Base-by-base conservation (phyloP, 2,329 filamentous ascomycete genomes). In the Curvularia spicifera region DNA sequence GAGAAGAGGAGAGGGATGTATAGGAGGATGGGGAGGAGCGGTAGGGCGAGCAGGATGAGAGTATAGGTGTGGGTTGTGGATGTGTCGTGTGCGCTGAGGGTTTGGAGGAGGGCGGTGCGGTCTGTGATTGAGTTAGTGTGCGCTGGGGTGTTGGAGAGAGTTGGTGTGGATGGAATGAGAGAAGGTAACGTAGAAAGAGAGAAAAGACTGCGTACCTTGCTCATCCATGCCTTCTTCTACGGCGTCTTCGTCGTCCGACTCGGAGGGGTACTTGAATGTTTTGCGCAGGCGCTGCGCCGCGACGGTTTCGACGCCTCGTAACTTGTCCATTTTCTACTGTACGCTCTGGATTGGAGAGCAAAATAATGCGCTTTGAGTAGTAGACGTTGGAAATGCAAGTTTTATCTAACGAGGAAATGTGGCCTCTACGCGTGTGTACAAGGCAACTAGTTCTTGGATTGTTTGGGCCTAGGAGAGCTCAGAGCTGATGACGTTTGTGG, bases 251-350 rank as follows among this genome's bases (percentile, higher is more conserved):
- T 84, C 81, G 35, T 84, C 81, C 44, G 80, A 79, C 61, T 83
- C 80, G 47, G 83, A 82, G 4, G 89, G 89, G 78, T 94, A 95
- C 60, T 84, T 85, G 78, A 96, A 95, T 8, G 90, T 89, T 69
- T 85, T 89, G 70, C 93, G 88, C 44, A 95, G 80, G 62, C 90
- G 87, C 51, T 90, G 80, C 40, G 84, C 78, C 55, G 81, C 57
- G 54, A 26, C 51, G 54, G 26, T 59, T 43, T 57, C 51, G 26
- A 42, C 46, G 20, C 58, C 28, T 46, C 56, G 53, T 22, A 53
- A 39, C 31, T 56, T 59, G 15, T 61, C 49, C 56, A 59, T 61
- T 18, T 33, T 43, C 29, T 13, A 28, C 2, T 15, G 37, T 31
- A 29, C 29, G 2, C 7, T 12, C 15, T 22, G 3, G 6, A 35